Percentiles rank a stretch among this genome's conserved stretches.
Evolutionary conservation across 2,329 filamentous ascomycete species (phyloP).

Genomic region (Thielaviopsis euricoi): DNA sequence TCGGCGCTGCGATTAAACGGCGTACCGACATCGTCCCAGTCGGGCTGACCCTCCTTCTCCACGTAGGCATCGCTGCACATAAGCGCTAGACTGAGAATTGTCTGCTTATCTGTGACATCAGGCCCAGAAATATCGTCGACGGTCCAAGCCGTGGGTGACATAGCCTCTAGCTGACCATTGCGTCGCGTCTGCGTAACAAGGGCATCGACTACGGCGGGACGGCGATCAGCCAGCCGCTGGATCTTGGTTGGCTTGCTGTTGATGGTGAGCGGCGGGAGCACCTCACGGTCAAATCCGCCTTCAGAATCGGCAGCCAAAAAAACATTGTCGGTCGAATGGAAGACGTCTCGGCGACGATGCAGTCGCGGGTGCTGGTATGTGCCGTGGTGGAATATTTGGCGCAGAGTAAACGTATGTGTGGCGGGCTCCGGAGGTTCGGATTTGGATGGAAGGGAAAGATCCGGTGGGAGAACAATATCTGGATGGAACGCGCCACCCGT

Average conservation of each 20-base stretch:
- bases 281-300: constrained; percentile 35
- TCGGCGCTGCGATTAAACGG: constrained; percentile 74
- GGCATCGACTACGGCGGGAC: constrained; percentile 58
- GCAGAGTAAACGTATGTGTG: constrained; percentile 50
- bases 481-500: constrained; percentile 22
- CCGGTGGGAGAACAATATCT: constrained; percentile 27
- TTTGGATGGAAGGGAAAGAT: constrained; percentile 22
- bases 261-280: constrained; percentile 36
- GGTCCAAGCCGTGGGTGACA: constrained; percentile 66
- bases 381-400: constrained; percentile 88
- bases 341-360: constrained; percentile 60
- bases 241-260: constrained; percentile 54
- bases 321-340: constrained; percentile 33
- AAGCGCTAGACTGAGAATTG: constrained; percentile 65
- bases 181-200: constrained; percentile 58
- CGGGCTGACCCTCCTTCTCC: constrained; percentile 47
- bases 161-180: constrained; percentile 47
- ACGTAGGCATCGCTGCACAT: constrained; percentile 89
- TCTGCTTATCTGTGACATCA: constrained; percentile 71
- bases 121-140: constrained; percentile 64
- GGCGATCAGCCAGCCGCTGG: constrained; percentile 65
- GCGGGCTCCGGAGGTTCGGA: constrained; percentile 29
- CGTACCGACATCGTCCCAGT: constrained; percentile 69
- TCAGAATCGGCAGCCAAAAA: constrained; percentile 47
- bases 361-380: constrained; percentile 61